A percentile compares a stretch with the other conserved stretches of the same genome.
These are phyloP conservation scores for Ophiostoma montium DNA, from an alignment of 2,329 filamentous ascomycete genomes.

Conservation along the genomic window DNA sequence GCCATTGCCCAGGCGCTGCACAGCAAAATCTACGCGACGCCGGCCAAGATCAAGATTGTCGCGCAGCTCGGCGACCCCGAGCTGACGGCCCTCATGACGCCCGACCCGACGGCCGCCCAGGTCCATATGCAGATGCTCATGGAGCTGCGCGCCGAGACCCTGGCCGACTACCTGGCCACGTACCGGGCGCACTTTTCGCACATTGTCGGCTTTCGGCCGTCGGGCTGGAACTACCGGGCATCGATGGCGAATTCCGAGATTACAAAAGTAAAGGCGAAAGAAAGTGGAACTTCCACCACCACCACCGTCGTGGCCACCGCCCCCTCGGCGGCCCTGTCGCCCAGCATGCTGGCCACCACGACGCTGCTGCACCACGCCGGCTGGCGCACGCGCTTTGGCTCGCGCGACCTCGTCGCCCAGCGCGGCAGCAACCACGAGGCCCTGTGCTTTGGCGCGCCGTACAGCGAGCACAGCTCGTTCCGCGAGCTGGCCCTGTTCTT, in stretches of 20 bases:
- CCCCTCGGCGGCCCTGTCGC: slow-evolving; percentile 40
- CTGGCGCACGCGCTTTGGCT: slow-evolving; percentile 64
- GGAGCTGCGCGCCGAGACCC: slow-evolving; percentile 81
- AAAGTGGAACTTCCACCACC: neutral
- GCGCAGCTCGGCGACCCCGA: slow-evolving; percentile 75
- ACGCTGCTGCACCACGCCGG: slow-evolving; percentile 42
- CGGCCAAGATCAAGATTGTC: slow-evolving; percentile 73
- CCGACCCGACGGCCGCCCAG: slow-evolving; percentile 69
- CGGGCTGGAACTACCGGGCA: slow-evolving; percentile 85
- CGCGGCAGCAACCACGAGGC: slow-evolving; percentile 70
- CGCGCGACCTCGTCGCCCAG: slow-evolving; percentile 62
- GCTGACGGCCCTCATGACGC: slow-evolving; percentile 61
- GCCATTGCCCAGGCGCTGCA: slow-evolving; percentile 77
- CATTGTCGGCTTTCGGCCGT: slow-evolving; percentile 81
- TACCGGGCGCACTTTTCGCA: slow-evolving; percentile 73
- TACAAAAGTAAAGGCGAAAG: neutral
- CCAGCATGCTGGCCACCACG: slow-evolving; percentile 33
- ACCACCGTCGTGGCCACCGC: slow-evolving; percentile 19
- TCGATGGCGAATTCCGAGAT: neutral
- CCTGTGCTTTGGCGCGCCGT: slow-evolving; percentile 86
- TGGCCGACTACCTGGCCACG: slow-evolving; percentile 73
- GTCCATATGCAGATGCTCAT: slow-evolving; percentile 97
- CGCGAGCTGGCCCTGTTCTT: slow-evolving; percentile 88
- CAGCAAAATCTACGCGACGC: slow-evolving; percentile 78
- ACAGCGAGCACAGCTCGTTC: slow-evolving; percentile 92